These are phyloP conservation scores for Leptodermis oblonga DNA, from an alignment of 257 asterid genomes.

Conservation along the genomic window DNA sequence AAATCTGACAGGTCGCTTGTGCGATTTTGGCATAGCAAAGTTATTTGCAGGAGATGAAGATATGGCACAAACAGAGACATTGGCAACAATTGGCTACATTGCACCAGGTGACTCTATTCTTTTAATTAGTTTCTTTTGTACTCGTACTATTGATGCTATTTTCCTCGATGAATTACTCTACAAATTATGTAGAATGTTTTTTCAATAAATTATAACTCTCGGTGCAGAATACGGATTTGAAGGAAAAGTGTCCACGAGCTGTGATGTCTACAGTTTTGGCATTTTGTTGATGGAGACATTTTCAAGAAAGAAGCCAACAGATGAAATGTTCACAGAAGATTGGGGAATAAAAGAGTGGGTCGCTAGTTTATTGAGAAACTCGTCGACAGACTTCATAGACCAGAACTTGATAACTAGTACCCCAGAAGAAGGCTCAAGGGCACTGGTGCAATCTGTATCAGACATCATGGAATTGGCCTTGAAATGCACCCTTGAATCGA, in stretches of 20 bases:
- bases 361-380: too few species aligned
- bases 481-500: too few species aligned
- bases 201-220: not conserved
- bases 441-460: not conserved
- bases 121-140: not conserved
- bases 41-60: not conserved
- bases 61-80: not conserved
- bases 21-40: slow-evolving; percentile 10
- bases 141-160: too few species aligned
- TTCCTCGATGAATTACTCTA: not conserved
- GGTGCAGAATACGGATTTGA: slow-evolving; percentile 1
- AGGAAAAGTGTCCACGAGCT: too few species aligned
- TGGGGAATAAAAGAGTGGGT: too few species aligned
- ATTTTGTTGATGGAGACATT: too few species aligned
- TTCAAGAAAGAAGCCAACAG: too few species aligned
- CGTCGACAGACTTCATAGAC: not conserved
- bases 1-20: not conserved
- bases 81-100: slow-evolving; percentile 6
- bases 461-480: too few species aligned
- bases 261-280: too few species aligned
- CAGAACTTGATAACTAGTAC: not conserved
- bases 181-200: not conserved
- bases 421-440: not conserved
- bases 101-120: not conserved
- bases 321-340: too few species aligned